phyloP scores from a whole-genome alignment of 768 basidiomycete genomes.

The Podaxis rugospora region DNA sequence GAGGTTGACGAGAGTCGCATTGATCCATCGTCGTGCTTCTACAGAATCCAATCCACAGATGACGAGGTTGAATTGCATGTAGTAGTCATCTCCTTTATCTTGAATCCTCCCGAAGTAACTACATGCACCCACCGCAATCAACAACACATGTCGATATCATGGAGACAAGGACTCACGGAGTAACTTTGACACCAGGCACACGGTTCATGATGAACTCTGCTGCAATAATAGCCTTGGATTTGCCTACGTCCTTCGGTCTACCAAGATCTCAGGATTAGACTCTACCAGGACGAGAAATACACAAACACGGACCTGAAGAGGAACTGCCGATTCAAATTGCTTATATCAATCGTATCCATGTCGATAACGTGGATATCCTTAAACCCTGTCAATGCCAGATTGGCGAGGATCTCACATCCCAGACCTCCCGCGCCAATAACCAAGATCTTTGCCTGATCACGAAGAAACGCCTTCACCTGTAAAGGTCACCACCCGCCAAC shows the following conservation, averaged over 20 bases:
- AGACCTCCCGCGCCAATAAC: conserved; percentile 98
- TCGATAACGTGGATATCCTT: conserved; percentile 99
- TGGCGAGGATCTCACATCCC: conserved; percentile 96
- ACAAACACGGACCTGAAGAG: conserved; percentile 74
- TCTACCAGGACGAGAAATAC: background rate
- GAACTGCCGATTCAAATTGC: conserved; percentile 97
- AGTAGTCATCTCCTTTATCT: conserved; percentile 93
- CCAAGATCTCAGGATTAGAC: conserved; percentile 1
- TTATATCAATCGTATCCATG: conserved; percentile 99
- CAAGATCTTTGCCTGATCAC: conserved; percentile 83
- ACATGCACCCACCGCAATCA: conserved; percentile 8
- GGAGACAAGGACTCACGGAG: conserved; percentile 63
- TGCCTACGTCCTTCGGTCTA: conserved; percentile 88
- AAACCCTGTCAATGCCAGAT: conserved; percentile 94
- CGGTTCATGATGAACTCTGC: conserved; percentile 97
- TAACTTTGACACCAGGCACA: conserved; percentile 94
- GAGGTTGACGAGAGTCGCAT: conserved; percentile 92
- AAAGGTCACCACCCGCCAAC: background rate
- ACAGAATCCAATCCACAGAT: conserved; percentile 98
- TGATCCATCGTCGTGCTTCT: conserved; percentile 97
- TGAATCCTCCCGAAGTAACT: conserved; percentile 98
- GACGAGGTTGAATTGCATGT: conserved; percentile 94
- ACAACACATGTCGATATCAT: background rate
- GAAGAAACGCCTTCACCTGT: conserved; percentile 85
- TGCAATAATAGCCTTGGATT: conserved; percentile 90